Base-by-base conservation (phyloP, 139 green algal genomes). In the Coelastrella sp. region DNA sequence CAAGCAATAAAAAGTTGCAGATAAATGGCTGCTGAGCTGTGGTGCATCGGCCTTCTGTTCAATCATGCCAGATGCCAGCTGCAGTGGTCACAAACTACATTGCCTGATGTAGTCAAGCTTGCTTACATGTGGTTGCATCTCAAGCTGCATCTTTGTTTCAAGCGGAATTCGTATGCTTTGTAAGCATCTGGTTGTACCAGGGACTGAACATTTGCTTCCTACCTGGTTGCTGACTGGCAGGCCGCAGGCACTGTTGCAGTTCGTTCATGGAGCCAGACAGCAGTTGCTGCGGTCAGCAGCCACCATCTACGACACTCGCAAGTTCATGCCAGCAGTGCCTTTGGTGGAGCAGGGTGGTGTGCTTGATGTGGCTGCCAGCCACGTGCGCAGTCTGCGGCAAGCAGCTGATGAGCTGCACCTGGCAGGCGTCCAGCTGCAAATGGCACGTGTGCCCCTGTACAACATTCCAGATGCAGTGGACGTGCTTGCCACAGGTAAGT, bases 361-460 rank as follows among this genome's bases (percentile, higher is more conserved):
- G 0, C 80, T 91, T 65, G 81, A 91, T 82, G 60, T 84, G 8
- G 80, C 81, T 25, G 88, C 88, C 8, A 25, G 17, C 9, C 88
- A 91, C 56, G 81, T 82, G 27, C 80, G 88, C 11, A 22, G 49
- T 19, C 24, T 91, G 56, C 68, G 66, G 68, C 58, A 60, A 24
- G 81, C 88, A 86, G 88, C 88, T 63, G 88, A 91, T 79, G 80
- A 91, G 88, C 88, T 91, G 70, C 73, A 84, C 15, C 49, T 19
- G 17, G 57, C 88, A 27, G 82, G 87, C 7, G 20, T 7, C 6
- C 25, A 80, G 7, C 70, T 88, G 68, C 80, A 61, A 1, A 59
- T 17, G 35, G 10, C 49, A 24, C 27, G 88, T 24, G 80, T 88
- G 68, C 80, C 88, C 17, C 70, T 88, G 70, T 82, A 78, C 70